Evolutionary conservation across 192 early-diverging fungal species (phyloP).

Genomic region (Linnemannia schmuckeri): DNA sequence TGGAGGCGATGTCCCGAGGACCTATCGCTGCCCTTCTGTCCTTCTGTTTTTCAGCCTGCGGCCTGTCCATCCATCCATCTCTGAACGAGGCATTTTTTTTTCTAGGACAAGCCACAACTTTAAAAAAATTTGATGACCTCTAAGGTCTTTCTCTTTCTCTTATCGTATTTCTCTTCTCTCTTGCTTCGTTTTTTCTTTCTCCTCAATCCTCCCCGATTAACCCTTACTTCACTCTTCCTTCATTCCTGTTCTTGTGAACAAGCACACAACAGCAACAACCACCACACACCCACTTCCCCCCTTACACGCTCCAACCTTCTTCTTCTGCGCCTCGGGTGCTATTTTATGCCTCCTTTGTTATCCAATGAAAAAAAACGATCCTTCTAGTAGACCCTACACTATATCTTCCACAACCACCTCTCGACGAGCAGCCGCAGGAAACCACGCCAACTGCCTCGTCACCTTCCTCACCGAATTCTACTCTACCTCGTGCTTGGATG

Average conservation of each 20-base stretch:
- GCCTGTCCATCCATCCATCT: neutral
- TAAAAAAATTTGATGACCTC: neutral
- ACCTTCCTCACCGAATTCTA: conserved; percentile 55
- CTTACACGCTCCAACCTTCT: conserved; percentile 6
- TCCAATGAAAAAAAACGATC: conserved; percentile 59
- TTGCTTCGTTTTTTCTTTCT: neutral
- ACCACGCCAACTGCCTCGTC: conserved; percentile 47
- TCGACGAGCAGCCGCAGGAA: conserved; percentile 55
- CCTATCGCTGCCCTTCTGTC: neutral
- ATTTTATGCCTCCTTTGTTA: conserved; percentile 56
- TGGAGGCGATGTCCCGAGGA: neutral
- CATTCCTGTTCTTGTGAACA: neutral
- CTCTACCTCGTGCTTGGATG: conserved; percentile 56
- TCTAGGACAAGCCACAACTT: neutral
- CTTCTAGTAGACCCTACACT: conserved; percentile 46
- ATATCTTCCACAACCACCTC: conserved; percentile 43
- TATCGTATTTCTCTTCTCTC: neutral
- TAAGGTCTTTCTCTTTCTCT: neutral
- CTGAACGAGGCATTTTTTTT: conserved; percentile 5
- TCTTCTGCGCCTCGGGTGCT: conserved; percentile 22
- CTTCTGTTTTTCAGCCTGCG: too few species aligned
- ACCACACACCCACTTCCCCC: neutral
- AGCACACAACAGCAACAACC: neutral
- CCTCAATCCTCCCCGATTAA: neutral
- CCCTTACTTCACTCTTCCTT: neutral